Conservation (phyloP, 2,329 filamentous ascomycete species). For the Ceratocystis alfenasii region DNA sequence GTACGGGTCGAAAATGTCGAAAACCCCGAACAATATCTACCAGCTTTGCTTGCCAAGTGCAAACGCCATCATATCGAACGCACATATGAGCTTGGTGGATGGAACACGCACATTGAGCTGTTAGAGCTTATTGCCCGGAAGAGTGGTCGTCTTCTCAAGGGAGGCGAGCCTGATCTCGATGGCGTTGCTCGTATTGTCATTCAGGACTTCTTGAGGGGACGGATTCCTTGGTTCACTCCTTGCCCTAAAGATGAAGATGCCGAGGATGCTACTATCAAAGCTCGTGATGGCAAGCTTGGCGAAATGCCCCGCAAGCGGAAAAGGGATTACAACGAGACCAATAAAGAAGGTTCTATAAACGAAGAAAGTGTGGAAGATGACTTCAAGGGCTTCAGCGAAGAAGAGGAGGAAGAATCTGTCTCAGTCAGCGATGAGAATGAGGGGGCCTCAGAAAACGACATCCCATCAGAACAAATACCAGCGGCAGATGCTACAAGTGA, state of each 20-base stretch:
- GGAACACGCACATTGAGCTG: constrained; percentile 66
- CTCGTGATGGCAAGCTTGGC: constrained; percentile 65
- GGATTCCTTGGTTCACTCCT: constrained; percentile 90
- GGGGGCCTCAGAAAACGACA: not conserved
- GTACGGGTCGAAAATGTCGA: constrained; percentile 93
- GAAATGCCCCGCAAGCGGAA: constrained; percentile 80
- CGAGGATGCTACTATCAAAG: constrained; percentile 42
- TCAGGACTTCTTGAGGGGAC: constrained; percentile 90
- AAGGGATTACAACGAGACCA: constrained; percentile 40
- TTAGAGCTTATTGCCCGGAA: constrained; percentile 80
- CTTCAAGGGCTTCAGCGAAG: constrained; percentile 40
- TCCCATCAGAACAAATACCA: constrained; percentile 6
- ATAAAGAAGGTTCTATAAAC: constrained; percentile 29
- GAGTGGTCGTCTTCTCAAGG: constrained; percentile 71
- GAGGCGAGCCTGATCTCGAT: constrained; percentile 89
- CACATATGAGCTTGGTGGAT: constrained; percentile 79
- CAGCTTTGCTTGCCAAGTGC: constrained; percentile 65
- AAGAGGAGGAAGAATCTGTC: constrained; percentile 27
- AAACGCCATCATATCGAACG: constrained; percentile 81
- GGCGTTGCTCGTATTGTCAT: constrained; percentile 94
- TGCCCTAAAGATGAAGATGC: constrained; percentile 46
- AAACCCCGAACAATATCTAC: constrained; percentile 90
- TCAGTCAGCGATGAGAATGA: constrained; percentile 26
- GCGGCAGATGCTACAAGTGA: constrained; percentile 11
- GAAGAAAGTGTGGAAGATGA: constrained; percentile 29